phyloP scores from a whole-genome alignment of 2,329 filamentous ascomycete species.

The Aspergillus calidoustus region DNA sequence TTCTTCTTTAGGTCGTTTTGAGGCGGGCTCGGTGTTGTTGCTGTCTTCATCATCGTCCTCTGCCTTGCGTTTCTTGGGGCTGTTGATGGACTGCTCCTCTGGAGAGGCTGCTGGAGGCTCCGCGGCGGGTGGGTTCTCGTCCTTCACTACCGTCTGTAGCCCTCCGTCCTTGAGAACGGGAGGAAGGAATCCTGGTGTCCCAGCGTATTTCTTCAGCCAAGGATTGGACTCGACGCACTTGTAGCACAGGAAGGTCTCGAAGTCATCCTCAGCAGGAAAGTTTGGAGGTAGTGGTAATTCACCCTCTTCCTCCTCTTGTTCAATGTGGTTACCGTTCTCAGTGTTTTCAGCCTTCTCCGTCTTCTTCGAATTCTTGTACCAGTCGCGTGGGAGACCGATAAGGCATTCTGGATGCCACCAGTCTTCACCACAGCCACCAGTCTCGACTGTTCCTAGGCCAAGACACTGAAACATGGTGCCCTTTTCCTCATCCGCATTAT shows the following conservation, averaged over 20 bases:
- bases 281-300: constrained; percentile 75
- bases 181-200: constrained; percentile 75
- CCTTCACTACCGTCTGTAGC: constrained; percentile 15
- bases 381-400: constrained; percentile 76
- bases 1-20: constrained; percentile 56
- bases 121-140: not conserved
- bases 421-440: constrained; percentile 91
- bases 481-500: constrained; percentile 86
- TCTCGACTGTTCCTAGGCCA: constrained; percentile 76
- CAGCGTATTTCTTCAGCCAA: constrained; percentile 90
- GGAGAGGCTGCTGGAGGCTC: not conserved
- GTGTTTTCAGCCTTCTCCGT: constrained; percentile 31
- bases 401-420: constrained; percentile 97
- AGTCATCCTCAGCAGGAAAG: constrained; percentile 87
- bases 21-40: constrained; percentile 23
- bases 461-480: constrained; percentile 99
- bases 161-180: constrained; percentile 63
- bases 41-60: constrained; percentile 52
- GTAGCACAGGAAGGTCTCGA: constrained; percentile 90
- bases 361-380: constrained; percentile 48
- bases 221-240: constrained; percentile 86
- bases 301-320: constrained; percentile 50
- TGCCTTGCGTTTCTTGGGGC: constrained; percentile 69
- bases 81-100: constrained; percentile 24
- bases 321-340: constrained; percentile 29